phyloP scores from a whole-genome alignment of 495 filamentous ascomycete species.

The Penicillium mononematosum region DNA sequence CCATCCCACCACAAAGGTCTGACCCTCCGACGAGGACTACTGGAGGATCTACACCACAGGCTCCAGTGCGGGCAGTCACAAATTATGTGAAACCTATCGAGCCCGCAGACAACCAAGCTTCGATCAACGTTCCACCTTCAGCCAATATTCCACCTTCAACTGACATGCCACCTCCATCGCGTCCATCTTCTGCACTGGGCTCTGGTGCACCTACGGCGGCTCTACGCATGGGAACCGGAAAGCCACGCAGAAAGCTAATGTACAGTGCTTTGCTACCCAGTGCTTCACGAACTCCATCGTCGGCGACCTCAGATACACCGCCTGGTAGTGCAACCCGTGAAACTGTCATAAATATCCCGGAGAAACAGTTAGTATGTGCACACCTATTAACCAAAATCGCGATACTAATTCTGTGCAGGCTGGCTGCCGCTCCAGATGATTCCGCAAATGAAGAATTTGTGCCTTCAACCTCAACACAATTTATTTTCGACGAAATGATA shows the following conservation, averaged over 20 bases:
- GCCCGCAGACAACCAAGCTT: not conserved
- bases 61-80: not conserved
- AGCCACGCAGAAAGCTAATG: slow-evolving; percentile 50
- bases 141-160: not conserved
- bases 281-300: slow-evolving; percentile 17
- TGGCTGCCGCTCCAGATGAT: not conserved
- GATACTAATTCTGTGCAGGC: slow-evolving; percentile 22
- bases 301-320: slow-evolving; percentile 5
- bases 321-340: slow-evolving; percentile 10
- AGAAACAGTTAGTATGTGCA: slow-evolving; percentile 38
- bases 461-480: slow-evolving; percentile 34
- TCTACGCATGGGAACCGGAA: slow-evolving; percentile 36
- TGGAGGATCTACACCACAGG: not conserved
- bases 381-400: not conserved
- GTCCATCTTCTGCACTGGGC: not conserved
- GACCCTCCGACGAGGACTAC: not conserved
- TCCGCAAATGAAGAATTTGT: slow-evolving; percentile 24
- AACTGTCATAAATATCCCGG: slow-evolving; percentile 3
- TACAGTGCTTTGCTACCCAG: slow-evolving; percentile 44
- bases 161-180: slow-evolving; percentile 7
- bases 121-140: not conserved
- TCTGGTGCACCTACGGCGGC: slow-evolving; percentile 19
- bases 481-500: slow-evolving; percentile 34
- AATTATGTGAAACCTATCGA: not conserved
- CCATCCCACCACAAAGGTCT: not conserved